Conservation (phyloP, 1,139 yeast species). For the Blastobotrys apis region DNA sequence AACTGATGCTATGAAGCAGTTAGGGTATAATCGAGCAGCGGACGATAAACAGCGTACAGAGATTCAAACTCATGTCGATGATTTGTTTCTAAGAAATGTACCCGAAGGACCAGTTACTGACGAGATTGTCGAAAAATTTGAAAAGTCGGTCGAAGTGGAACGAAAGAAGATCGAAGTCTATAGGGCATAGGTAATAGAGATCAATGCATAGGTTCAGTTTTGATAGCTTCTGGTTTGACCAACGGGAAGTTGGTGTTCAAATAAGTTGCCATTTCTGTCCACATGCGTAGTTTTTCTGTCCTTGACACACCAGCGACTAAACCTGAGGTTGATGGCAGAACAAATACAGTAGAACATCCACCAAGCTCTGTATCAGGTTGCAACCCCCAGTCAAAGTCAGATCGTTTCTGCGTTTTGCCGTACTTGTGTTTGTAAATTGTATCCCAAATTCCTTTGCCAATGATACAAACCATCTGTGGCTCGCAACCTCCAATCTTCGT, state of each 20-base stretch:
- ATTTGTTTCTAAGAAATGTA: conserved; percentile 31
- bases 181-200: too few species aligned
- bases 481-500: conserved; percentile 40
- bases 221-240: background rate
- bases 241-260: conserved; percentile 16
- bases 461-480: conserved; percentile 50
- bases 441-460: conserved; percentile 84
- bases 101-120: conserved; percentile 30
- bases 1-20: conserved; percentile 31
- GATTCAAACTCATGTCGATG: conserved; percentile 36
- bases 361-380: conserved; percentile 35
- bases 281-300: conserved; percentile 45
- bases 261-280: conserved; percentile 41
- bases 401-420: conserved; percentile 24
- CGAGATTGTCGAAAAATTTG: conserved; percentile 20
- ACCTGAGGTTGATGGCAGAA: conserved; percentile 74
- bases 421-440: conserved; percentile 42
- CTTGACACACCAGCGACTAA: conserved; percentile 55
- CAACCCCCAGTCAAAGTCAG: conserved; percentile 49
- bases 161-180: conserved; percentile 11
- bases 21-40: conserved; percentile 33
- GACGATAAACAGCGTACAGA: conserved; percentile 26
- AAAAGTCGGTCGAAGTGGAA: conserved; percentile 22
- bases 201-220: background rate
- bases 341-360: conserved; percentile 40